phyloP scores from a whole-genome alignment of 2,329 filamentous ascomycete genomes.

The Verticillium nonalfalfae region DNA sequence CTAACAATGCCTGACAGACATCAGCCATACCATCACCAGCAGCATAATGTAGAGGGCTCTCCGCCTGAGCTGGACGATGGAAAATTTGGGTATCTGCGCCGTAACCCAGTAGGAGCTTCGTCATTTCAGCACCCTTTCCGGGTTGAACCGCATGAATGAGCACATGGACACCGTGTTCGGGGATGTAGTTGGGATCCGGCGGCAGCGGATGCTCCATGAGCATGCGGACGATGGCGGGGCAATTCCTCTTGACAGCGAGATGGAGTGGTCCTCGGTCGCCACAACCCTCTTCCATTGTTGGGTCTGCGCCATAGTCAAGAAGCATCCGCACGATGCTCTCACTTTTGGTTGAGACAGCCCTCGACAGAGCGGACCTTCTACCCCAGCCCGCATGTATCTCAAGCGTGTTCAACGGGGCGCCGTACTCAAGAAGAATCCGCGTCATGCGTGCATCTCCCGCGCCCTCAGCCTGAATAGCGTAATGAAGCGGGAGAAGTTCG shows the following conservation, averaged over 20 bases:
- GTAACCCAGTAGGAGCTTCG: constrained; percentile 11
- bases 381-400: not conserved
- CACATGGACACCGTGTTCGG: not conserved
- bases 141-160: not conserved
- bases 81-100: constrained; percentile 13
- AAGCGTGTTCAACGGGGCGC: constrained; percentile 5
- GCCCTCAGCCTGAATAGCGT: not conserved
- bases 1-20: constrained; percentile 10
- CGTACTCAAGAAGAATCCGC: constrained; percentile 6
- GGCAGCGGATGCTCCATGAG: constrained; percentile 12
- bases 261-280: constrained; percentile 7
- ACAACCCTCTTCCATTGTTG: constrained; percentile 15
- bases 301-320: constrained; percentile 15
- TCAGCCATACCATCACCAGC: constrained; percentile 8
- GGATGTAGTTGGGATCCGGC: constrained; percentile 11
- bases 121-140: constrained; percentile 7
- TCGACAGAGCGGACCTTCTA: constrained; percentile 4
- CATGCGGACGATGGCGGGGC: constrained; percentile 6
- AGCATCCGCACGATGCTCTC: constrained; percentile 13
- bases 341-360: constrained; percentile 1
- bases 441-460: not conserved
- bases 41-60: constrained; percentile 13
- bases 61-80: not conserved
- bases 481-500: constrained; percentile 1
- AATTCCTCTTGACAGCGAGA: constrained; percentile 4